Base-by-base conservation (phyloP, 768 basidiomycete species). In the Amanita phalloides region DNA sequence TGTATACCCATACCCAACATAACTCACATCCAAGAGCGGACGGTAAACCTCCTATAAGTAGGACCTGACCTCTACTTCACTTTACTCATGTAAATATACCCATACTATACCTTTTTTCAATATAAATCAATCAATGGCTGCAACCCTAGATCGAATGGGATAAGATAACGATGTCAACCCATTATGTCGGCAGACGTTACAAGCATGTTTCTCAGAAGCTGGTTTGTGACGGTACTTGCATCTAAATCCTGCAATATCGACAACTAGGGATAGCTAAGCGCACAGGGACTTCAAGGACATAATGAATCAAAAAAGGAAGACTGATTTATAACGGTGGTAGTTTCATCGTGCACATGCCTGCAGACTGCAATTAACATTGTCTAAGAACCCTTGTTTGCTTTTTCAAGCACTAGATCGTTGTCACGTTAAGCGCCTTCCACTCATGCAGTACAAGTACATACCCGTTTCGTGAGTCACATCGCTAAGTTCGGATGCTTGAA, bases 401-500 rank as follows among this genome's bases (percentile, higher is more conserved):
- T 52, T 0, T 52, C 51, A 26, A 52, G 51, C 8, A 52, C 51
- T 52, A n/a, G 25, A 36, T 6, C 33, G 13, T 20, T 11, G 32
- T n/a, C 20, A 21, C 21, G n/a, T 44, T 14, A 51, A 20, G 23
- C 20, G 11, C 4, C 17, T 20, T 30, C 9, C n/a, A 36, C 4
- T n/a, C 4, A 6, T n/a, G n/a, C 41, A 43, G 30, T 17, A 13
- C 13, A 11, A 44, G 25, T 20, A 69, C 82, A 56, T 47, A 94
- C 94, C 79, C 47, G 65, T 71, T 32, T 87, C 82, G 60, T 80
- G 71, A 23, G 79, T 73, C 57, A 96, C 75, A 65, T 97, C 92
- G 49, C 69, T 71, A 54, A 53, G 69, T 41, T 91, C 91, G 41
- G 87, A 93, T 52, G 80, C 93, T 66, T 97, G 94, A 51, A 98